Conservation (phyloP, 768 basidiomycete species). For the Collybia nuda region DNA sequence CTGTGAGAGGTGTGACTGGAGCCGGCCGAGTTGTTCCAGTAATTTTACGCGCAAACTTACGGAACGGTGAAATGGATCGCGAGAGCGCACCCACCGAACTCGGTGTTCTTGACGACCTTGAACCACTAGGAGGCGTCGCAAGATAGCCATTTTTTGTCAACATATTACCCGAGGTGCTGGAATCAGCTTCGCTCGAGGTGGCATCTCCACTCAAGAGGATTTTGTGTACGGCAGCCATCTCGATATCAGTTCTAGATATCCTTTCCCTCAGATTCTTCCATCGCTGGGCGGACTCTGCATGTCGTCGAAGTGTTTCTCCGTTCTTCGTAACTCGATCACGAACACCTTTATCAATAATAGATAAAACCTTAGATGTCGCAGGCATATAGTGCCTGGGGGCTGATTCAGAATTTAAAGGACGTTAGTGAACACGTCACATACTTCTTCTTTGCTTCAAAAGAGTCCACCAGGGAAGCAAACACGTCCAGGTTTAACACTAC, state of each 20-base stretch:
- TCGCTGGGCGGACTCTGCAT: conserved; percentile 84
- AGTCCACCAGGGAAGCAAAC: conserved; percentile 66
- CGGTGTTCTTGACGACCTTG: conserved; percentile 39
- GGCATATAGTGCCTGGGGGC: conserved; percentile 85
- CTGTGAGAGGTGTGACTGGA: conserved; percentile 46
- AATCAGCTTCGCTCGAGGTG: conserved; percentile 65
- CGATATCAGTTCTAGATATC: conserved; percentile 75
- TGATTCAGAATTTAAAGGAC: conserved; percentile 10
- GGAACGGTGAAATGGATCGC: conserved; percentile 77
- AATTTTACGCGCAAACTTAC: conserved; percentile 73
- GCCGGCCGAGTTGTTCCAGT: conserved; percentile 43
- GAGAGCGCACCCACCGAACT: conserved; percentile 61
- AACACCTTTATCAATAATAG: conserved; percentile 93
- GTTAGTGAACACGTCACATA: conserved; percentile 26
- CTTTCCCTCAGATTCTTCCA: conserved; percentile 82
- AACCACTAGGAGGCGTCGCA: conserved; percentile 59
- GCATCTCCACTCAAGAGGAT: conserved; percentile 50
- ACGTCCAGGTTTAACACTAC: conserved; percentile 55
- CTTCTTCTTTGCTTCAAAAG: conserved; percentile 90
- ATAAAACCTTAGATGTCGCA: conserved; percentile 87
- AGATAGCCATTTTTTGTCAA: conserved; percentile 62
- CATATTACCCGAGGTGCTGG: conserved; percentile 58
- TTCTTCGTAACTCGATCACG: conserved; percentile 94
- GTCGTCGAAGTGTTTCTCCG: conserved; percentile 88
- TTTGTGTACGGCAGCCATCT: conserved; percentile 74